phyloP scores from a whole-genome alignment of 2,329 filamentous ascomycete species.

The Penicillium sp. region DNA sequence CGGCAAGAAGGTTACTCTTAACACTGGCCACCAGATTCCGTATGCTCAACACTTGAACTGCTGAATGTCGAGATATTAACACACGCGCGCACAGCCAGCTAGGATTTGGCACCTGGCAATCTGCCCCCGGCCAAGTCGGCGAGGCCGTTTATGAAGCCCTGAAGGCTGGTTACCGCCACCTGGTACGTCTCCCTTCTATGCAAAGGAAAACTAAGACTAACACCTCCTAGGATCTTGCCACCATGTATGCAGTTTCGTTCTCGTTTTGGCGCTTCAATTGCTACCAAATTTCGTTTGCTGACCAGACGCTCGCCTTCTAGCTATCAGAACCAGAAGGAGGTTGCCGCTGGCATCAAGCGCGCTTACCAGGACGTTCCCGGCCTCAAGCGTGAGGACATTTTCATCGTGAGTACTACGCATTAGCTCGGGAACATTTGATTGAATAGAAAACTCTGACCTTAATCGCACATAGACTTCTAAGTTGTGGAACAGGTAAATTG shows the following conservation, averaged over 20 bases:
- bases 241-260: conserved; percentile 30
- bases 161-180: conserved; percentile 41
- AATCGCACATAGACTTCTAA: conserved; percentile 51
- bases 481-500: conserved; percentile 52
- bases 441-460: not conserved
- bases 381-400: conserved; percentile 42
- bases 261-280: not conserved
- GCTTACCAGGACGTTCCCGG: conserved; percentile 39
- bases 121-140: conserved; percentile 39
- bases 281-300: not conserved
- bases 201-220: conserved; percentile 9
- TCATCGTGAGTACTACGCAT: conserved; percentile 32
- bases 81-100: conserved; percentile 28
- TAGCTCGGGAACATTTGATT: too few relatives aligned
- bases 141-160: conserved; percentile 41
- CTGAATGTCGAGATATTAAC: conserved; percentile 2
- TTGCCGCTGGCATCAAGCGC: conserved; percentile 34
- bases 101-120: conserved; percentile 44
- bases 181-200: conserved; percentile 25
- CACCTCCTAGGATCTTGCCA: conserved; percentile 35
- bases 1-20: conserved; percentile 40
- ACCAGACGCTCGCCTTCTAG: conserved; percentile 11
- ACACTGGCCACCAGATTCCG: conserved; percentile 40
- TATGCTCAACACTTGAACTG: conserved; percentile 20
- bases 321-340: conserved; percentile 41